Evolutionary conservation across 805 yeast genomes (phyloP).

Genomic region (Komagataella phaffii): DNA sequence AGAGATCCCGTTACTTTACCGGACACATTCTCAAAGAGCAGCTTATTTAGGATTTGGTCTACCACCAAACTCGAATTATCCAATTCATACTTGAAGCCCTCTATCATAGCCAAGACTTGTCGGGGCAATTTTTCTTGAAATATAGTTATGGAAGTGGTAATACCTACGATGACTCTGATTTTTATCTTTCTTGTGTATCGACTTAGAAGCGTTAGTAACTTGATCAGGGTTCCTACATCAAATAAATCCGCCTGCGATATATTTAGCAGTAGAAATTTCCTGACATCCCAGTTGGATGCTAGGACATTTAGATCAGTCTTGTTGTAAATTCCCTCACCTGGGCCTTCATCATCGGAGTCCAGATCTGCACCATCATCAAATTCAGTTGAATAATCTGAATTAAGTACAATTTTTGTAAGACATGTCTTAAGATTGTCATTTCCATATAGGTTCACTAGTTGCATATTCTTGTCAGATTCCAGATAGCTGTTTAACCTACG

Average conservation of each 20-base stretch:
- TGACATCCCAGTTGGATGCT: not conserved
- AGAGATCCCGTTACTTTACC: not conserved
- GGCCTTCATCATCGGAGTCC: not conserved
- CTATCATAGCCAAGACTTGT: slow-evolving; percentile 9
- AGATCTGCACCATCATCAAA: not conserved
- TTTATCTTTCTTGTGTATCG: not conserved
- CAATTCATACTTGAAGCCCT: slow-evolving; percentile 13
- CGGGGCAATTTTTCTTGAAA: slow-evolving; percentile 20
- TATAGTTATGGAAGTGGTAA: slow-evolving; percentile 19
- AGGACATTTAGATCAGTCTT: not conserved
- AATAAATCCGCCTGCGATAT: not conserved
- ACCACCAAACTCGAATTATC: slow-evolving; percentile 18
- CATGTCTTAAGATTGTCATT: not conserved
- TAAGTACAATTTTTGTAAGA: not conserved
- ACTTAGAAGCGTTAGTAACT: not conserved
- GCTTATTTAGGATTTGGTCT: slow-evolving; percentile 16
- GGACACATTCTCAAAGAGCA: slow-evolving; percentile 12
- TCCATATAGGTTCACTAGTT: not conserved
- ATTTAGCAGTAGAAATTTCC: not conserved
- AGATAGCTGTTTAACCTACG: not conserved
- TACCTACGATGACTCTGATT: slow-evolving; percentile 16
- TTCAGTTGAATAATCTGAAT: not conserved
- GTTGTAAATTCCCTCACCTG: not conserved
- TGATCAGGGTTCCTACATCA: not conserved
- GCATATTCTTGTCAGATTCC: not conserved